Base-by-base conservation (phyloP, 306 rosid genomes). In the Astragalus glycyphyllos region DNA sequence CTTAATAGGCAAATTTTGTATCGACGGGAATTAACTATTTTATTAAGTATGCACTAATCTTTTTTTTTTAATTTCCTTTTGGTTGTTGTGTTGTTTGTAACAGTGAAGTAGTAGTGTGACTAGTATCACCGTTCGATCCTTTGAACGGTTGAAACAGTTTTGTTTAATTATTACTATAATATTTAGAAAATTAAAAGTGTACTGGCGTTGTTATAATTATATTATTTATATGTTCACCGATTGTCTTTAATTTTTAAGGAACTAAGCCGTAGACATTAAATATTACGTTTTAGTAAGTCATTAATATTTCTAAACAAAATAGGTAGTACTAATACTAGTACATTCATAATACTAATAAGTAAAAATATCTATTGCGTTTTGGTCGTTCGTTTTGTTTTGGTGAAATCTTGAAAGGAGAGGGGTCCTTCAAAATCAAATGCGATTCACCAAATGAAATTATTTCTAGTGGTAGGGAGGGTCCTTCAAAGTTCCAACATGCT, bases 1-100 rank as follows among this genome's bases (percentile, higher is more conserved):
- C 11, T 16, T 55, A 68, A 58, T 54, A 47, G 86, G 85, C 86
- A 55, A 82, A 61, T 82, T 87, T 85, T 85, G 86, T 72, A 72
- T 58, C 83, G 80, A 83, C 76, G 85, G 79, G 81, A 73, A 67
- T 4, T 65, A 45, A 63, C 34, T n/a, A 63, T 4, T 26, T 40
- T 45, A 44, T 20, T 63, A 20, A 45, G 45, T 50, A 56, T 17
- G 51, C 17, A 59, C 64, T 66, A 17, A 72, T 53, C 44, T 12
- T 9, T 47, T 29, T 44, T 11, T 37, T 35, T 45, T 14, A 7
- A 14, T 34, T 53, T 40, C 63, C 6, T 14, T 56, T 55, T 3
- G 31, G 56, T 45, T 14, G 38, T 51, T 31, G 4, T 9, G 38
- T 23, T 62, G 14, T 10, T 63, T 66, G 68, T 46, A 77, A 45